These are phyloP conservation scores for Balakata baccata DNA, from an alignment of 345 rosid species.

Conservation along the genomic window DNA sequence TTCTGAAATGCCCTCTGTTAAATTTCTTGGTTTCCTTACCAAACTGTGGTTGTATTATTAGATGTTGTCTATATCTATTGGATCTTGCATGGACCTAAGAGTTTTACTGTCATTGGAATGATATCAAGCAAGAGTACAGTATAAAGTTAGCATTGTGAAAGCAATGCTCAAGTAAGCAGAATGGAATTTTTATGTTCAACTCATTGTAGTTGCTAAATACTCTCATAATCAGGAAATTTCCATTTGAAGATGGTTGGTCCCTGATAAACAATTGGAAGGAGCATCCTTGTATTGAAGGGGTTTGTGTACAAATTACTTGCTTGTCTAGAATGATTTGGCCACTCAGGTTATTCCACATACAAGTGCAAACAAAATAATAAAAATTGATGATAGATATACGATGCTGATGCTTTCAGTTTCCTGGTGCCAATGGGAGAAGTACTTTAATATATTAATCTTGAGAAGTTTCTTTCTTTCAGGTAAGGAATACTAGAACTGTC, in stretches of 20 bases:
- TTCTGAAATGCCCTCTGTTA: neutral
- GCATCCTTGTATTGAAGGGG: neutral
- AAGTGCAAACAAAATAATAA: neutral
- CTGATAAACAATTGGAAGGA: neutral
- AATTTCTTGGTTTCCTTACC: neutral
- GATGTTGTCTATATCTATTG: no score
- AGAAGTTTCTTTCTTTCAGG: constrained; percentile 41
- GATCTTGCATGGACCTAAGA: neutral
- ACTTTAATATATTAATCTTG: neutral
- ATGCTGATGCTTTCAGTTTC: no score
- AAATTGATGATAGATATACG: no score
- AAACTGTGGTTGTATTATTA: no score
- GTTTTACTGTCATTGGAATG: neutral
- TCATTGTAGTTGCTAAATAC: neutral
- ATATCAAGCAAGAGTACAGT: neutral
- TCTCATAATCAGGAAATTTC: neutral
- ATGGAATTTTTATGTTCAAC: neutral
- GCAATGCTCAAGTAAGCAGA: neutral
- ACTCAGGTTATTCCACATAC: neutral
- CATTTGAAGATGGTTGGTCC: neutral
- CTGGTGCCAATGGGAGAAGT: no score
- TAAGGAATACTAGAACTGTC: constrained; percentile 81
- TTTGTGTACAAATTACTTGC: neutral
- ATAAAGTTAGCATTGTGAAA: neutral
- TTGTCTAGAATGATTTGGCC: neutral